phyloP scores from a whole-genome alignment of 345 rosid species.

The Conringia planisiliqua region DNA sequence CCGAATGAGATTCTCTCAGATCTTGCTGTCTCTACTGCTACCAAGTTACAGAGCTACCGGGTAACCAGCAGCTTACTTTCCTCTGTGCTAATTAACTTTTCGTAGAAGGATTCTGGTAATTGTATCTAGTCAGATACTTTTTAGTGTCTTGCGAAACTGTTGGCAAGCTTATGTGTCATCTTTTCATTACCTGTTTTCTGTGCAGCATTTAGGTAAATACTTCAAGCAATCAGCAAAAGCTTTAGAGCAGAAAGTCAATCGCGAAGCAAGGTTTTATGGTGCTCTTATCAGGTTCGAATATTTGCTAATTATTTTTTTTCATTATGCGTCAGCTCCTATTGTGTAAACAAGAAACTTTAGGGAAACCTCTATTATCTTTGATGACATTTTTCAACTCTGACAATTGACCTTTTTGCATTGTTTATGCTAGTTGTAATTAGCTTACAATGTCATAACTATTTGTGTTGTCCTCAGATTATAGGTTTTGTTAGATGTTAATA shows the following conservation, averaged over 20 bases:
- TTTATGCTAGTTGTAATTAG: slow-evolving; percentile 1
- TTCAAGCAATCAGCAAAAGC: slow-evolving; percentile 90
- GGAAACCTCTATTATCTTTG: not conserved
- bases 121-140: not conserved
- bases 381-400: not conserved
- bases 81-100: not conserved
- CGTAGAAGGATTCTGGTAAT: not conserved
- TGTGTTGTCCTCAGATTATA: not conserved
- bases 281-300: slow-evolving; percentile 76
- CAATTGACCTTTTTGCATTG: not conserved
- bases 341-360: slow-evolving; percentile 2
- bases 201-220: slow-evolving; percentile 86
- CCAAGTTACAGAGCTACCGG: slow-evolving; percentile 83
- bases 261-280: slow-evolving; percentile 94
- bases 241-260: slow-evolving; percentile 72
- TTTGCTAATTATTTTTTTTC: not conserved
- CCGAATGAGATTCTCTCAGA: slow-evolving; percentile 74
- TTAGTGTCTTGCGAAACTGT: not conserved
- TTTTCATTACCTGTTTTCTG: not conserved
- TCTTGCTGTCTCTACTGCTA: slow-evolving; percentile 81
- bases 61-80: slow-evolving; percentile 38
- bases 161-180: not conserved
- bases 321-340: not conserved
- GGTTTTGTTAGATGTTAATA: not conserved
- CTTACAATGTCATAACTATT: not conserved